These are phyloP conservation scores for Apocynum venetum DNA, from an alignment of 257 asterid species.

Conservation along the genomic window DNA sequence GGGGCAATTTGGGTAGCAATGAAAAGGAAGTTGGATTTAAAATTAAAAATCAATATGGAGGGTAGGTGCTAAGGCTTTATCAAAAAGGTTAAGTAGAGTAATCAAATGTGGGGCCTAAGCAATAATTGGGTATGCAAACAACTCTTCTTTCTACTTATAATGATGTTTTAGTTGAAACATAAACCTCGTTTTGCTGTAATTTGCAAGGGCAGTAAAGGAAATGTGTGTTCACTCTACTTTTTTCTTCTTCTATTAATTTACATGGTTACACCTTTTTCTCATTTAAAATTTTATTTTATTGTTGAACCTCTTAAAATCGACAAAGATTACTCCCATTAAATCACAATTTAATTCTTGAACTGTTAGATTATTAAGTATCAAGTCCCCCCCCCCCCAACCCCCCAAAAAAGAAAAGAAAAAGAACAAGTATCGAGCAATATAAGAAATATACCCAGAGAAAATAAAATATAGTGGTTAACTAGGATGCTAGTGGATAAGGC, in stretches of 20 bases:
- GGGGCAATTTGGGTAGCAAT: not conserved
- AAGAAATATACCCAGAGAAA: too few species aligned
- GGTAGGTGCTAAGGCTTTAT: slow-evolving; percentile 3
- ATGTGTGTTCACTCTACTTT: not conserved
- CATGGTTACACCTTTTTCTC: too few species aligned
- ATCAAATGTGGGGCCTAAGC: slow-evolving; percentile 3
- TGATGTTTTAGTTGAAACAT: slow-evolving; percentile 4
- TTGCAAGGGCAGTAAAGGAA: not conserved
- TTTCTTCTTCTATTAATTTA: not conserved
- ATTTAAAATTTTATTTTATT: too few species aligned
- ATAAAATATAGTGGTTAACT: too few species aligned
- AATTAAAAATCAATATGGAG: not conserved
- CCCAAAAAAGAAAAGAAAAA: too few species aligned
- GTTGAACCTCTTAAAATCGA: too few species aligned
- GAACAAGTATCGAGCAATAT: too few species aligned
- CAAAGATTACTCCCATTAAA: too few species aligned
- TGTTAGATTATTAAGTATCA: too few species aligned
- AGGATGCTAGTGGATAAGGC: too few species aligned
- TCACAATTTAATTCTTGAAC: too few species aligned
- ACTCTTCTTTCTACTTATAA: not conserved
- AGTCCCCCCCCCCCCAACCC: too few species aligned
- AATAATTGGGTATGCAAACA: slow-evolving; percentile 2
- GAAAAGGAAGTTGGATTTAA: not conserved
- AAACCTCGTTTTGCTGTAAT: slow-evolving; percentile 9
- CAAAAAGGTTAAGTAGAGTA: slow-evolving; percentile 2